Percentiles rank a stretch among this genome's conserved stretches.
Evolutionary conservation across 1,139 yeast species (phyloP).

Genomic region (Geotrichum australiense): DNA sequence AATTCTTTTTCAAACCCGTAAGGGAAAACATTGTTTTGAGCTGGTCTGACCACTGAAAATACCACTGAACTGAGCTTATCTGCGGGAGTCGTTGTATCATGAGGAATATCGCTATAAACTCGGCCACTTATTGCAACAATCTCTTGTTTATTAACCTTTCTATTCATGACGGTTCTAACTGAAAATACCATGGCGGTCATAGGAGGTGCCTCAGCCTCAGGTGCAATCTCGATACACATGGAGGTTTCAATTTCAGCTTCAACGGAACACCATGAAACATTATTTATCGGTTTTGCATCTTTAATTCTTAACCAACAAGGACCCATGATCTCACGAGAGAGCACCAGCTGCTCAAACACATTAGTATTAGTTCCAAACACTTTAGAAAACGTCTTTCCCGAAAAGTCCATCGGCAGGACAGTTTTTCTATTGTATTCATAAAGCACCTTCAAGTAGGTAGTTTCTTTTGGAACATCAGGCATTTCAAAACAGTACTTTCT

Average conservation of each 20-base stretch:
- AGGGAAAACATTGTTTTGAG: slow-evolving; percentile 50
- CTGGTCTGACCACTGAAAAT: slow-evolving; percentile 71
- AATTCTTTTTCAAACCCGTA: slow-evolving; percentile 55
- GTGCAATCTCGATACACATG: slow-evolving; percentile 42
- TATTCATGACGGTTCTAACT: slow-evolving; percentile 72
- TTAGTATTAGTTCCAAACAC: slow-evolving; percentile 75
- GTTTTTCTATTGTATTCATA: slow-evolving; percentile 47
- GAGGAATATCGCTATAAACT: slow-evolving; percentile 48
- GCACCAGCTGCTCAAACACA: slow-evolving; percentile 78
- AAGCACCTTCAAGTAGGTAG: slow-evolving; percentile 73
- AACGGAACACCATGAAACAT: slow-evolving; percentile 74
- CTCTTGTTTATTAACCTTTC: slow-evolving; percentile 71
- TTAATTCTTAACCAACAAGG: slow-evolving; percentile 90
- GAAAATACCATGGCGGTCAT: slow-evolving; percentile 69
- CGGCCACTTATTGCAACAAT: slow-evolving; percentile 77
- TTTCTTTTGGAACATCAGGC: slow-evolving; percentile 68
- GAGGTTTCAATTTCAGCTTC: slow-evolving; percentile 60
- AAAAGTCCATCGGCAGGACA: slow-evolving; percentile 54
- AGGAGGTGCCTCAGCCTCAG: slow-evolving; percentile 41
- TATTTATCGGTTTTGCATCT: slow-evolving; percentile 51
- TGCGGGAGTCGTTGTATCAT: slow-evolving; percentile 43
- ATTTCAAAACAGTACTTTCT: slow-evolving; percentile 88
- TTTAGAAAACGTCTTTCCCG: slow-evolving; percentile 69
- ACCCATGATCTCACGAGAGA: slow-evolving; percentile 85
- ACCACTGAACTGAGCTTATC: slow-evolving; percentile 29